phyloP scores from a whole-genome alignment of 169 alveolate species.

The Plasmodium vivax region DNA sequence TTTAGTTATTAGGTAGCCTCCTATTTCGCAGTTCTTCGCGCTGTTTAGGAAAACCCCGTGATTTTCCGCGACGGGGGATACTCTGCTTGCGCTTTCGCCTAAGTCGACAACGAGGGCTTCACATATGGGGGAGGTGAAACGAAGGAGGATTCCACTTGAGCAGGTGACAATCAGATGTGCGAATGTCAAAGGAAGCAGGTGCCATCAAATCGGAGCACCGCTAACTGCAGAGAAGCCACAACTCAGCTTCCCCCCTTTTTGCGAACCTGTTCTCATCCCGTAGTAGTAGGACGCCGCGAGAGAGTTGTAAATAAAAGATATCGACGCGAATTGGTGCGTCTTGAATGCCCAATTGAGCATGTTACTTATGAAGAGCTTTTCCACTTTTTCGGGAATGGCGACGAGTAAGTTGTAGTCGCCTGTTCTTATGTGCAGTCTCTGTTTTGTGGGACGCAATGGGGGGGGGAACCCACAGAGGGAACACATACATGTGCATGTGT shows the following conservation, averaged over 20 bases:
- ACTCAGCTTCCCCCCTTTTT: background rate
- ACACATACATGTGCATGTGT: background rate
- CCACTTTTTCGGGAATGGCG: slow-evolving; percentile 49
- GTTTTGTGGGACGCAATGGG: background rate
- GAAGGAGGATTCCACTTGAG: background rate
- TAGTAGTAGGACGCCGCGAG: slow-evolving; percentile 72
- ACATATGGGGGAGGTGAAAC: background rate
- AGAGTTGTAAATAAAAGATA: slow-evolving; percentile 68
- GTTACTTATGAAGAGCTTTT: slow-evolving; percentile 44
- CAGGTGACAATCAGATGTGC: background rate
- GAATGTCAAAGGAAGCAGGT: background rate
- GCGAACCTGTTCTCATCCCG: slow-evolving; percentile 68
- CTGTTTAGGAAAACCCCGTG: slow-evolving; percentile 46
- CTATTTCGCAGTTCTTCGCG: slow-evolving; percentile 44
- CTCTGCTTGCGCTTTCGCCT: slow-evolving; percentile 71
- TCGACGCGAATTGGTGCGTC: slow-evolving; percentile 32
- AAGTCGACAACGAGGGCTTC: slow-evolving; percentile 63
- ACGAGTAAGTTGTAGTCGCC: slow-evolving; percentile 46
- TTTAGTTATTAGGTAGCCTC: slow-evolving; percentile 67
- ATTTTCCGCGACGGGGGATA: slow-evolving; percentile 66
- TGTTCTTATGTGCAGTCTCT: slow-evolving; percentile 59
- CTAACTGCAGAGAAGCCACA: background rate
- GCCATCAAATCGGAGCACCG: background rate
- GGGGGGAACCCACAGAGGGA: background rate
- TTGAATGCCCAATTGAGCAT: slow-evolving; percentile 66